These are phyloP conservation scores for Leccinum arenicola DNA, from an alignment of 768 basidiomycete genomes.

Conservation along the genomic window DNA sequence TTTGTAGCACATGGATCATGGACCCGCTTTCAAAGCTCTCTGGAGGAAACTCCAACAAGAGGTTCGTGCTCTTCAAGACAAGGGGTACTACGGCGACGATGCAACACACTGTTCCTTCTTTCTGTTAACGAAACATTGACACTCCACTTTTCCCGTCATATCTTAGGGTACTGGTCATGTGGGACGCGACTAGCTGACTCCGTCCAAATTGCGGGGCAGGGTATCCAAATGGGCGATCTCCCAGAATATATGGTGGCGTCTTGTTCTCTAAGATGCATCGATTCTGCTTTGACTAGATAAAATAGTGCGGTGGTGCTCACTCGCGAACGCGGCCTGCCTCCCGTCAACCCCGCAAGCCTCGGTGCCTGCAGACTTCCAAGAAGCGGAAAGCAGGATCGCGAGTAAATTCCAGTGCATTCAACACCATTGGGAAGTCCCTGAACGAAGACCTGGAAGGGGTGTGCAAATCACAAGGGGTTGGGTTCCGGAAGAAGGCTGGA, in stretches of 20 bases:
- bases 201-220: slow-evolving; percentile 47
- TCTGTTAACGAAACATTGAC: slow-evolving; percentile 8
- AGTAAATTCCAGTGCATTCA: slow-evolving; percentile 60
- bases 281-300: not conserved
- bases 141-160: not conserved
- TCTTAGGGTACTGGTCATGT: slow-evolving; percentile 79
- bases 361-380: slow-evolving; percentile 61
- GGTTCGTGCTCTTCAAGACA: slow-evolving; percentile 65
- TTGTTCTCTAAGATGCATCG: not conserved
- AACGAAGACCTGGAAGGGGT: slow-evolving; percentile 39
- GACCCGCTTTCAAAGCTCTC: slow-evolving; percentile 68
- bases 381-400: slow-evolving; percentile 71
- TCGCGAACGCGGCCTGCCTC: slow-evolving; percentile 54
- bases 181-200: slow-evolving; percentile 72
- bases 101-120: slow-evolving; percentile 2
- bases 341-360: slow-evolving; percentile 44
- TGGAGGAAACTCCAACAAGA: slow-evolving; percentile 67
- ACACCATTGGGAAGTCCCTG: slow-evolving; percentile 52
- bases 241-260: slow-evolving; percentile 71
- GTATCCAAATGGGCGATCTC: slow-evolving; percentile 52
- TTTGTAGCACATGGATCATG: slow-evolving; percentile 76
- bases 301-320: slow-evolving; percentile 80
- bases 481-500: slow-evolving; percentile 68
- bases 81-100: slow-evolving; percentile 86
- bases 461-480: slow-evolving; percentile 45